Base-by-base conservation (phyloP, 1,284 basidiomycete species). In the Apiotrichum sp. region DNA sequence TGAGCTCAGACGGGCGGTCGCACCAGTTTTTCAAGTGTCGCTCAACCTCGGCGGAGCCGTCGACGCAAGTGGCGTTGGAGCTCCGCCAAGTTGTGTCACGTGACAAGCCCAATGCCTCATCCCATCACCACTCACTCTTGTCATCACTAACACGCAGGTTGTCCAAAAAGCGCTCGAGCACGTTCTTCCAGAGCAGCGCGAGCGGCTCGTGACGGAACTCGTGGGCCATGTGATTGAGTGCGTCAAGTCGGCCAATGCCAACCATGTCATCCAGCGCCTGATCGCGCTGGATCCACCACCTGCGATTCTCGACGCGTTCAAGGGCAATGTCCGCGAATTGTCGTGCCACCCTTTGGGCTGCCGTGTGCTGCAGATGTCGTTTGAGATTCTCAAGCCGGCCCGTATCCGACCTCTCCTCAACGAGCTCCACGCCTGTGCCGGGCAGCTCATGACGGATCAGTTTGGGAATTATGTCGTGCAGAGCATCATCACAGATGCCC, bases 401-500 rank as follows among this genome's bases (percentile, higher is more conserved):
- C 82, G 85, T 57, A 85, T 84, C 0, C 80, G 86, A 41, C 80
- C 84, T 0, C 78, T 98, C 38, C 79, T 98, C 59, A 87, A 95
- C 52, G 93, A 98, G 72, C 76, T 98, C 59, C 88, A 90, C 70
- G 80, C 81, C 47, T 83, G 85, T 62, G 81, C 85, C 22, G 77
- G 82, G 55, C 82, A 82, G 52, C 78, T 95, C 51, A 90, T 90
- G 83, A 83, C 86, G 66, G 87, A 93, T 73, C 87, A 89, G 71
- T 93, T 90, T 70, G 90, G 90, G 4, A 65, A 97, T 73, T 96
- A 96, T 74, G 93, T 97, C 40, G 83, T 96, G 50, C 96, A 98
- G 75, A 97, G 92, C 75, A 84, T 98, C 54, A 80, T 98, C 46
- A 56, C 48, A 10, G 44, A 47, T 29, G 87, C 91, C 66, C 82